Evolutionary conservation across 176 grass and related monocot genomes (phyloP).

Genomic region (Oryza coarctata): DNA sequence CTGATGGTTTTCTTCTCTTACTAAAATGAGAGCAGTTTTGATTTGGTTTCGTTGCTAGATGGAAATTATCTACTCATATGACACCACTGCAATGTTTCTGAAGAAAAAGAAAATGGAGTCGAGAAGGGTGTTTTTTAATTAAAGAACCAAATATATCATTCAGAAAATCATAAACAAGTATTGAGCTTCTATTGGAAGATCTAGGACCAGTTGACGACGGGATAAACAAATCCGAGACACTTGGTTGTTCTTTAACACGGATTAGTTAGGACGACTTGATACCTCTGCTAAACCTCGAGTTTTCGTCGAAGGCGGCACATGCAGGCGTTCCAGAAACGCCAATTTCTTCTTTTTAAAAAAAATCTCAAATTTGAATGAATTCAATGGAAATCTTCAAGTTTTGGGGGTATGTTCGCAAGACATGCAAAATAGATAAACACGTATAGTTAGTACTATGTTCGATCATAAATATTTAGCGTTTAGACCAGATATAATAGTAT

Average conservation of each 20-base stretch:
- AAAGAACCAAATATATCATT: not conserved
- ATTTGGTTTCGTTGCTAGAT: not conserved
- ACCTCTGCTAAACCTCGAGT: no score
- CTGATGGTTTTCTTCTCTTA: not conserved
- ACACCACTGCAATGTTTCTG: not conserved
- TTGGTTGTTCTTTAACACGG: not conserved
- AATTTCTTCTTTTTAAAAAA: no score
- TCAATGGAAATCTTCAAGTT: no score
- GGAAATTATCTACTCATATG: not conserved
- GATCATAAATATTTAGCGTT: no score
- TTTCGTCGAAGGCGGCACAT: no score
- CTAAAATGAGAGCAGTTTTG: not conserved
- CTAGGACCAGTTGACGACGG: not conserved
- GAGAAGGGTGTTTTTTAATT: not conserved
- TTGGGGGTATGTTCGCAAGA: no score
- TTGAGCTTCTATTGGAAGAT: not conserved
- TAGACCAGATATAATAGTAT: no score
- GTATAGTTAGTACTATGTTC: no score
- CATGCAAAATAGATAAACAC: no score
- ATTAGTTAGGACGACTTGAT: not conserved
- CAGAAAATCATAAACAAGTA: not conserved
- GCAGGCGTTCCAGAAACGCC: no score
- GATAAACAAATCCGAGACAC: not conserved
- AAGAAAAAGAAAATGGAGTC: not conserved
- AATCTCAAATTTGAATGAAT: no score